Evolutionary conservation across 176 grass and related monocot genomes (phyloP), one percentile per base, ranked within the genome.

Genomic region (Phyllostachys edulis): DNA sequence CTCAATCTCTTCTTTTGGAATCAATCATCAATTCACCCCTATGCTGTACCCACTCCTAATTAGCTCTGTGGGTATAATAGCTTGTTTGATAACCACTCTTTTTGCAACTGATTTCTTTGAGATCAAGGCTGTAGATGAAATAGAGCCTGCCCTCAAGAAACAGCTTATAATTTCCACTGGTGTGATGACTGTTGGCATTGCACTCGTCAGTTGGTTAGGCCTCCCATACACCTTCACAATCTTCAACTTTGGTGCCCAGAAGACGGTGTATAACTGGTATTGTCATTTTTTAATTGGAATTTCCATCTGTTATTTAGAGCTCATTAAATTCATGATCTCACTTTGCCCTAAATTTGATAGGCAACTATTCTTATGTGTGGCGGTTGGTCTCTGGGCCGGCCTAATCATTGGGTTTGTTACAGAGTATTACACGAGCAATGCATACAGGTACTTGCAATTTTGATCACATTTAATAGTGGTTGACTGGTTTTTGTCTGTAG

Each of bases 401-500:
- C 80, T 97, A 18, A 70, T 97, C 75, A 97, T 97, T 36, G 94
- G 94, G 47, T 97, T 97, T 75, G 89, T 97, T 7, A 97, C 94
- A 0, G 94, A 97, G 80, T 97, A 97, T 27, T 97, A 97, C 78
- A 97, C 94, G 62, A 97, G 94, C 88, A 97, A 97, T 65, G 94
- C 94, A 67, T 97, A 97, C 78, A 92, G 92, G 92, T 97, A 77
- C 49, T 55, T 66, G 38, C 56, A 86, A 51, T 73, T 66, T 84
- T 20, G 38, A 21, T 65, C 26, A 71, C 82, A 29, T 57, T 17
- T 34, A 42, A 67, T 73, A 61, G 1, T 68, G 39, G 4, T 46
- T 37, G 65, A 4, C 4, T 65, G 0, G 0, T 20, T 79, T 17
- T 73, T 73, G 65, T 69, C 18, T 38, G 16, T 77, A 26, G 11